Percentiles rank a stretch among this genome's conserved stretches.
These are phyloP conservation scores for Suhomyces bokatorum DNA, from an alignment of 1,139 yeast genomes.

Conservation along the genomic window DNA sequence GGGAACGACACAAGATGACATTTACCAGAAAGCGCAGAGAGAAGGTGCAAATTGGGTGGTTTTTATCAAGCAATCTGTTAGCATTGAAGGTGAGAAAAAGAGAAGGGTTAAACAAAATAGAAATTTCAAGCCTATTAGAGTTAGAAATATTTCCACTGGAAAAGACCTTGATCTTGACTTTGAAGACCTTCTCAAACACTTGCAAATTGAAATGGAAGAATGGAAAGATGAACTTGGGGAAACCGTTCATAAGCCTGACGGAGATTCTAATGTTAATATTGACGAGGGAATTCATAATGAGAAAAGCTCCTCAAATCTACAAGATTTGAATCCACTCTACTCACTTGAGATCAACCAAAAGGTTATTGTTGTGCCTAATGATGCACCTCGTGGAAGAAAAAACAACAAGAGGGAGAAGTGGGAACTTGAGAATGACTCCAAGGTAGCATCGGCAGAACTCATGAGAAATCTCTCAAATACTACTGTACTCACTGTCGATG, in stretches of 20 bases:
- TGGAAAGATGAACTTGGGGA: constrained; percentile 2
- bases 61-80: constrained; percentile 59
- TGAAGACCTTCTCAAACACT: constrained; percentile 56
- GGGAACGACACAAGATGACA: constrained; percentile 62
- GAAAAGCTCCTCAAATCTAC: constrained; percentile 7
- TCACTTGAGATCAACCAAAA: constrained; percentile 53
- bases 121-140: constrained; percentile 67
- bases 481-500: constrained; percentile 76
- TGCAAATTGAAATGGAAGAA: constrained; percentile 47
- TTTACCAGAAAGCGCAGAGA: constrained; percentile 58
- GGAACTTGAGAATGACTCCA: constrained; percentile 76
- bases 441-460: constrained; percentile 56
- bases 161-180: constrained; percentile 71
- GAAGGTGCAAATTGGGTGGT: constrained; percentile 80
- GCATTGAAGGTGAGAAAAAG: constrained; percentile 33
- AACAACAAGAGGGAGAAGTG: constrained; percentile 77
- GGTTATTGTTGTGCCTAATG: constrained; percentile 63
- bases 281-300: constrained; percentile 15
- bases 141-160: constrained; percentile 59
- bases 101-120: constrained; percentile 33
- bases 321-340: constrained; percentile 30
- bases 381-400: constrained; percentile 71
- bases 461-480: constrained; percentile 58
- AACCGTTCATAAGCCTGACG: background rate
- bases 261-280: constrained; percentile 15